Percentiles rank a stretch among this genome's conserved stretches.
phyloP scores from a whole-genome alignment of 192 early-diverging fungal species.

The Podila minutissima region DNA sequence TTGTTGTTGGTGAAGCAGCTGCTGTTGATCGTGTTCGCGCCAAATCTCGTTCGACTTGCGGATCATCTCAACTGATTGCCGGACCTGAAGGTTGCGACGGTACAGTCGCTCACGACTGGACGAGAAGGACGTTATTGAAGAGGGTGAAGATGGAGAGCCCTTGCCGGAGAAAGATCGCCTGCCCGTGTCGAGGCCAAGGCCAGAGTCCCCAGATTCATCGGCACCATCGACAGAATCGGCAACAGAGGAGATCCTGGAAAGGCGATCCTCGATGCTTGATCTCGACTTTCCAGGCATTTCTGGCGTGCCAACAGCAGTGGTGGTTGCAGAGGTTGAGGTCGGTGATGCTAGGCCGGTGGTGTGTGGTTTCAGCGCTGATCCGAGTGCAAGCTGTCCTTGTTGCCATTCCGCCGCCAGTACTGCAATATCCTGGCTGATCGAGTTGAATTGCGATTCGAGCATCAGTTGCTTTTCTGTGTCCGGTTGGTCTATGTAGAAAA shows the following conservation, averaged over 20 bases:
- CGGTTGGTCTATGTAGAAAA: neutral
- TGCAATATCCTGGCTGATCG: constrained; percentile 57
- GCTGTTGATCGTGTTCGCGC: neutral
- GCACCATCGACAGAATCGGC: neutral
- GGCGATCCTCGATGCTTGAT: neutral
- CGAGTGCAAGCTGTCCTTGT: constrained; percentile 55
- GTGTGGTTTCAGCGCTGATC: neutral
- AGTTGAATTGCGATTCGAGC: constrained; percentile 58
- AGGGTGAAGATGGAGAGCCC: neutral
- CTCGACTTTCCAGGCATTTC: neutral
- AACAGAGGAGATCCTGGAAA: neutral
- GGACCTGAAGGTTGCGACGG: neutral
- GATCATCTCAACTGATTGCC: neutral
- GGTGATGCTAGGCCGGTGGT: neutral
- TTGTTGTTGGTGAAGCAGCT: neutral
- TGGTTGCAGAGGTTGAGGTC: neutral
- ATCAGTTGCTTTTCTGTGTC: constrained; percentile 32
- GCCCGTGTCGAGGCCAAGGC: neutral
- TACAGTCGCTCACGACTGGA: neutral
- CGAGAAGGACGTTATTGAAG: neutral
- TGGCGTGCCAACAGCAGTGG: neutral
- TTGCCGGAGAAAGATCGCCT: neutral
- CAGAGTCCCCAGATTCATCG: neutral
- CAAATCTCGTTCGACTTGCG: constrained; percentile 2
- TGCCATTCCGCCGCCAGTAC: constrained; percentile 64